phyloP scores from a whole-genome alignment of 2,329 filamentous ascomycete species.

The Epichloe uncinata region DNA sequence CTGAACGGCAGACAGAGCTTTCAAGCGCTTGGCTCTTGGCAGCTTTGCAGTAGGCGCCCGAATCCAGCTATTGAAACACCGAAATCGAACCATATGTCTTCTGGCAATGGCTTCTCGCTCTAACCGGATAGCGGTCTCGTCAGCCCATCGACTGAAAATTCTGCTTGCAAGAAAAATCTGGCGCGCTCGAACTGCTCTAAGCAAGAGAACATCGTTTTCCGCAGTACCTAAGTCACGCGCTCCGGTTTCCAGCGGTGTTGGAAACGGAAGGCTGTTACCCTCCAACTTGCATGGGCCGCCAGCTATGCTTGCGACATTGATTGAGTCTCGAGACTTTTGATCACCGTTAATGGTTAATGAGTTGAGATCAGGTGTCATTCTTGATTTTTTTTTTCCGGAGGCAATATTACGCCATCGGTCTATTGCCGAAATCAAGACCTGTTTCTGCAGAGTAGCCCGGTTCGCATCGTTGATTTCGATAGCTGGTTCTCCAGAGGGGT shows the following conservation, averaged over 20 bases:
- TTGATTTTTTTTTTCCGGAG: background rate
- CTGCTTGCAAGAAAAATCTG: conserved; percentile 44
- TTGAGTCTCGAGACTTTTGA: background rate
- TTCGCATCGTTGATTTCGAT: background rate
- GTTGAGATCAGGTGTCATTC: background rate
- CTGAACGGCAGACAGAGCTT: conserved; percentile 16
- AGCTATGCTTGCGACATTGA: background rate
- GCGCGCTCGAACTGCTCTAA: conserved; percentile 48
- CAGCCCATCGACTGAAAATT: conserved; percentile 43
- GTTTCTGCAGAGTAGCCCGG: background rate
- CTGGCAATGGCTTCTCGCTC: conserved; percentile 54
- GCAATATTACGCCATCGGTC: conserved; percentile 11
- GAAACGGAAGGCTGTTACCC: background rate
- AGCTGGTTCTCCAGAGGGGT: background rate
- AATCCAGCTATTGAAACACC: conserved; percentile 25
- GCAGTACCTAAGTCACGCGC: background rate
- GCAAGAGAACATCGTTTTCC: conserved; percentile 17
- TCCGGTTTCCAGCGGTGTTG: background rate
- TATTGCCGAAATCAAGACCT: conserved; percentile 8
- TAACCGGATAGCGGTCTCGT: conserved; percentile 48
- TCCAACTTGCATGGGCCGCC: background rate
- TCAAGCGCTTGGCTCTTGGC: conserved; percentile 18
- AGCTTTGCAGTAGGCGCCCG: conserved; percentile 18
- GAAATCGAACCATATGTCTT: conserved; percentile 52
- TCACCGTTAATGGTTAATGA: background rate